Base-by-base conservation (phyloP, 108 stramenopile species). In the Mayamaea pseudoterrestris region DNA sequence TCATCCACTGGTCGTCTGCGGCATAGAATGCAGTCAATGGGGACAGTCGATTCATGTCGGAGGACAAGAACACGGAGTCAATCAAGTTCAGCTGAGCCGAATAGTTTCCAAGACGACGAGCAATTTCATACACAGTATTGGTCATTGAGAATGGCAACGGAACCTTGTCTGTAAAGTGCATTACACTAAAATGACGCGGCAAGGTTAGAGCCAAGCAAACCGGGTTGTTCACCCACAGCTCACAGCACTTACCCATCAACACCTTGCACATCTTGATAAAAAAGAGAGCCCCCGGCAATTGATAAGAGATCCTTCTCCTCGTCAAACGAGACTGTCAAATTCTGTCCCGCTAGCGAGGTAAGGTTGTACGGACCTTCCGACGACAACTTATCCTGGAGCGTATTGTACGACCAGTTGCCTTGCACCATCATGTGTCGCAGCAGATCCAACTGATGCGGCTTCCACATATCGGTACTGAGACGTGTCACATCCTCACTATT, bases 221-320 rank as follows among this genome's bases (percentile, higher is more conserved):
- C n/a, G n/a, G n/a, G n/a, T n/a, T n/a, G n/a, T n/a, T n/a, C n/a
- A n/a, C n/a, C n/a, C n/a, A n/a, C n/a, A 17, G 2, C 37, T 8
- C 2, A 51, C 9, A 3, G 42, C 25, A 54, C 53, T 18, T 27
- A 54, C 53, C 53, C 53, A 54, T 54, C 53, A 5, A 43, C 13
- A 14, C 53, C 53, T 42, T 42, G 30, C 26, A 54, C 28, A 28
- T 54, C 37, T 14, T 27, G 23, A 9, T 17, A 18, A 25, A 42
- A 27, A 12, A 54, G 18, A 28, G 27, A 26, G 9, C 53, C 41
- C 2, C 41, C 53, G 14, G 28, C 27, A 17, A 30, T 20, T 17
- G 26, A 23, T 13, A 42, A 18, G 24, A 54, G 12, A 14, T 54
- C 25, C 26, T 41, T 18, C 3, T 2, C 24, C 12, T 41, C 53